Evolutionary conservation across 495 filamentous ascomycete species (phyloP).

Genomic region (Penicillium ucsense): DNA sequence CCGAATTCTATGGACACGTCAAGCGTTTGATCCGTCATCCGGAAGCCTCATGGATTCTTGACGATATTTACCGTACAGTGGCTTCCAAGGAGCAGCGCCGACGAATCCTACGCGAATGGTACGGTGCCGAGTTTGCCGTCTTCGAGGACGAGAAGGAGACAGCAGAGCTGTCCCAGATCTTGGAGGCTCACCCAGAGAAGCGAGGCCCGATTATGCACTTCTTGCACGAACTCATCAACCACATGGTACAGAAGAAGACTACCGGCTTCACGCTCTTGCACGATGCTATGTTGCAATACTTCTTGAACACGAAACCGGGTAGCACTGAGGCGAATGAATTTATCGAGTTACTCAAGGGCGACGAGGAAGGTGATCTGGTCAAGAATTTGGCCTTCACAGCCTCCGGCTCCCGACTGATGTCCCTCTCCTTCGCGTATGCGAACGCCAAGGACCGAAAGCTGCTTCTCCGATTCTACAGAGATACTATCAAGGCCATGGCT

Average conservation of each 20-base stretch:
- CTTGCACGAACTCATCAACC: constrained; percentile 75
- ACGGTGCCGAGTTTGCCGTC: constrained; percentile 84
- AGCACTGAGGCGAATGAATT: constrained; percentile 77
- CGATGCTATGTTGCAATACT: constrained; percentile 96
- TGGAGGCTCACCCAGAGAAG: constrained; percentile 73
- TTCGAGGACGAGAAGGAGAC: constrained; percentile 50
- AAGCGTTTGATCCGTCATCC: constrained; percentile 89
- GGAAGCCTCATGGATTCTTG: constrained; percentile 92
- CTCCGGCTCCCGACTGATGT: constrained; percentile 74
- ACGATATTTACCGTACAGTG: constrained; percentile 84
- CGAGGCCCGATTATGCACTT: constrained; percentile 74
- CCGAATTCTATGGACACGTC: constrained; percentile 90
- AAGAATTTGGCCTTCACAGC: constrained; percentile 95
- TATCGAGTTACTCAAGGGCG: constrained; percentile 79
- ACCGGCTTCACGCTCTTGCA: constrained; percentile 94
- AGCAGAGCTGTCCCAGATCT: constrained; percentile 60
- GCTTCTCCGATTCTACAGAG: constrained; percentile 77
- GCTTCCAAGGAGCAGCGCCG: constrained; percentile 78
- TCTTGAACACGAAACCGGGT: constrained; percentile 64
- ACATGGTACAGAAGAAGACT: constrained; percentile 87
- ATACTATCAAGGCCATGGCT: constrained; percentile 72
- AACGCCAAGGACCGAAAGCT: constrained; percentile 88
- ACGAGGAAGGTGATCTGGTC: constrained; percentile 77
- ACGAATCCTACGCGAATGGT: constrained; percentile 86
- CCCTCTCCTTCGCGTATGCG: constrained; percentile 68